Base-by-base conservation (phyloP, 2,329 filamentous ascomycete genomes). In the Zarea fungicola region DNA sequence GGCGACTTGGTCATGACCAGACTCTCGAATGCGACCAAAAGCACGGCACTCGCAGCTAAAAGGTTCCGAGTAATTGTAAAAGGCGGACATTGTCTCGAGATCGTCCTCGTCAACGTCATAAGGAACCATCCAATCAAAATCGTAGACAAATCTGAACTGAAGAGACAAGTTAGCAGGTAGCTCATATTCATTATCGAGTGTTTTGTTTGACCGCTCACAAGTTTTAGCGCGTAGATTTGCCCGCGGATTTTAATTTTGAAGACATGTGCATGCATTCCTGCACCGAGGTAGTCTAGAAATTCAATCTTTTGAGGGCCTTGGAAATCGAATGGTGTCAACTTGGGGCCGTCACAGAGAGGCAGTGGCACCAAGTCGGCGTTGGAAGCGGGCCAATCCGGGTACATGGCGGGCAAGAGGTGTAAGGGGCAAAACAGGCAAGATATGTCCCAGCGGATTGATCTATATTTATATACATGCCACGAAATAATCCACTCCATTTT, bases 1-100 rank as follows among this genome's bases (percentile, higher is more conserved):
- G 18, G 55, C 53, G 16, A 60, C 49, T 9, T 60, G 52, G 26
- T 57, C 58, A 21, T 52, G 39, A 34, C 55, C 57, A 14, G 54
- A 36, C 49, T 60, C 59, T 37, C 57, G 49, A 14, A 62, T 50
- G n/a, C 58, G 58, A 19, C 57, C 58, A 50, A 57, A 62, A 18
- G 56, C 56, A 21, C 60, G 56, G 43, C 55, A 60, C 28, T 61
- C 58, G 42, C 44, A 35, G 39, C 44, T 55, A 35, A 60, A 59
- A 21, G 43, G 50, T 8, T 62, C 58, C 11, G 37, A 34, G 39
- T 56, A 56, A 26, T 57, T 40, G 50, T 52, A 56, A 31, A 58
- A 35, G 14, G 55, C 44, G 18, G 31, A 34, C 40, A 54, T 42
- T 3, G 39, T 29, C 11, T 39, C 35, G 6, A 23, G 19, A 29